Base-by-base conservation (phyloP, 495 filamentous ascomycete genomes). In the Sporormia fimetaria region DNA sequence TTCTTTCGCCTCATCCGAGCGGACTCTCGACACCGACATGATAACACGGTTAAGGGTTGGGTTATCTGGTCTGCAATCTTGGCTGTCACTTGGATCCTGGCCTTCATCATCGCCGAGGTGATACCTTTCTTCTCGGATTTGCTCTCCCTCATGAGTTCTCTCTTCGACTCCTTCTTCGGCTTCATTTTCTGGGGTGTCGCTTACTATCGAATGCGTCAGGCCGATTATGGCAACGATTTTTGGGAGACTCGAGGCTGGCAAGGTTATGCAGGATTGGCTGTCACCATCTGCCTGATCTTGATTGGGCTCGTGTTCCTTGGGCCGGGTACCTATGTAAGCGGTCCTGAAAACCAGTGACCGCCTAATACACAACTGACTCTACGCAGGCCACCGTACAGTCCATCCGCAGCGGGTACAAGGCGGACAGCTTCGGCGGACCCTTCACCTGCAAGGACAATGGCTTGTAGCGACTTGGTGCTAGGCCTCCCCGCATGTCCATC, bases 161-260 rank as follows among this genome's bases (percentile, higher is more conserved):
- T 93, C 10, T 93, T 93, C 52, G 85, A 93, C 59, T 85, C 80
- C 17, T 92, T 90, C 65, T 93, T 93, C 45, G 85, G 85, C 12
- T 93, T 88, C 63, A 88, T 92, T 53, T 93, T 90, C 69, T 93
- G 85, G 85, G 85, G 84, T 21, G 73, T 83, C 3, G 85, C 85
- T 1, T 93, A 90, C 56, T 68, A 90, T 46, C 75, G 82, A 21
- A 87, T 93, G 85, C 68, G 84, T 11, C 57, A 62, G 28, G 78
- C 69, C 0, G 82, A 88, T 40, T 67, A 80, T 45, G 74, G 78
- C 2, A 63, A 73, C 2, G 59, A 61, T 0, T 78, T 81, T 37
- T 69, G 74, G 18, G 75, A 66, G 52, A 62, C 67, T 0, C 64
- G 74, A 25, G 75, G 74, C 17, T 44, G 78, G 21, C 69, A 73